Percentiles rank a stretch among this genome's conserved stretches.
These are phyloP conservation scores for Sporothrix luriei DNA, from an alignment of 2,329 filamentous ascomycete genomes.

Conservation along the genomic window DNA sequence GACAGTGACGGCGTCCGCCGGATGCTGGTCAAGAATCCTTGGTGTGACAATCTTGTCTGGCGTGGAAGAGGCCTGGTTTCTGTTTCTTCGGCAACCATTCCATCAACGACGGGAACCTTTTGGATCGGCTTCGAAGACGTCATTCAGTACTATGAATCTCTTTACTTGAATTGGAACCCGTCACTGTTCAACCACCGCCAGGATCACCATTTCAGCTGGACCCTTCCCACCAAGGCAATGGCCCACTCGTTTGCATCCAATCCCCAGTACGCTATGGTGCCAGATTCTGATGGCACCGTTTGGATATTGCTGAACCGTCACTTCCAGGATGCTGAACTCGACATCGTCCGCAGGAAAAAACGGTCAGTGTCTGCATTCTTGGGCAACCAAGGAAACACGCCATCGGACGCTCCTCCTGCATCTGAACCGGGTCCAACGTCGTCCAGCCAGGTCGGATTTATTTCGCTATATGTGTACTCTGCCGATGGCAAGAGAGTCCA, in stretches of 20 bases:
- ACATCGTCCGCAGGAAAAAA: slow-evolving; percentile 53
- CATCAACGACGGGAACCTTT: slow-evolving; percentile 70
- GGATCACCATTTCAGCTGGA: slow-evolving; percentile 90
- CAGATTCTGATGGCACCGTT: slow-evolving; percentile 61
- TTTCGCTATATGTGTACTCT: slow-evolving; percentile 81
- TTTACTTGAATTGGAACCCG: slow-evolving; percentile 98
- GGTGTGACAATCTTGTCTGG: slow-evolving; percentile 81
- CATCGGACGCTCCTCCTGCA: not conserved
- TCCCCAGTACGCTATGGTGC: slow-evolving; percentile 71
- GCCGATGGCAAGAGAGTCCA: slow-evolving; percentile 68
- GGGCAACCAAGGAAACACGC: not conserved
- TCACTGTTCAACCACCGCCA: slow-evolving; percentile 77
- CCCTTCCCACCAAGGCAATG: slow-evolving; percentile 53
- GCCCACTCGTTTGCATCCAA: slow-evolving; percentile 64
- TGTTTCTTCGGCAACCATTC: slow-evolving; percentile 32
- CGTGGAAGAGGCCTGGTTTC: slow-evolving; percentile 52
- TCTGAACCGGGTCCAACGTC: not conserved
- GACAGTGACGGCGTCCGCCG: slow-evolving; percentile 61
- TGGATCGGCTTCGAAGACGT: slow-evolving; percentile 92
- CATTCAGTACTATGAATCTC: slow-evolving; percentile 87
- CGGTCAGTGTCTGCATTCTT: slow-evolving; percentile 21
- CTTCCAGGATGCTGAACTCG: slow-evolving; percentile 70
- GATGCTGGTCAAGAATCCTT: slow-evolving; percentile 91
- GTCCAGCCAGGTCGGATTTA: slow-evolving; percentile 63
- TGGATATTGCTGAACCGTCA: slow-evolving; percentile 90